Conservation (phyloP, 805 yeast genomes). For the Barnettozyma wickerhamii region DNA sequence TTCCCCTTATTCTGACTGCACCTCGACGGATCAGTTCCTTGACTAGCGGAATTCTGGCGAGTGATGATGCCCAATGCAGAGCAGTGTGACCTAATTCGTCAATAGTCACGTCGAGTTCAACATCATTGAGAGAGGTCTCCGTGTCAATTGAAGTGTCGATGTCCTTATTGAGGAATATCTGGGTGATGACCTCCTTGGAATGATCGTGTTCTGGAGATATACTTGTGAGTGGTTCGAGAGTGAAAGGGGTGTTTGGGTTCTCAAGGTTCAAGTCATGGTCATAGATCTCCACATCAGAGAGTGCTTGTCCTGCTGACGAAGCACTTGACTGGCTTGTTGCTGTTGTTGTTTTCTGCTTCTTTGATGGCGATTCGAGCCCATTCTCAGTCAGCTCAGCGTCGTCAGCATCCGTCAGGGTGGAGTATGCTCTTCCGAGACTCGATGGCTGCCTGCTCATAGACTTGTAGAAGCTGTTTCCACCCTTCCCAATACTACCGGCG, state of each 20-base stretch:
- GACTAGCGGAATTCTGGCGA: conserved; percentile 73
- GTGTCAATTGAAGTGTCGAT: conserved; percentile 27
- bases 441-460: conserved; percentile 23
- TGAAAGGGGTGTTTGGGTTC: conserved; percentile 43
- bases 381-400: conserved; percentile 16
- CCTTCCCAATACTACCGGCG: conserved; percentile 1
- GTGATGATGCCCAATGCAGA: conserved; percentile 92
- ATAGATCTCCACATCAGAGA: conserved; percentile 23
- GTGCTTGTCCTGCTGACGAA: not conserved
- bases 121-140: conserved; percentile 24
- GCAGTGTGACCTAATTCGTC: conserved; percentile 94
- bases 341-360: conserved; percentile 26
- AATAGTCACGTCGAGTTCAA: conserved; percentile 77
- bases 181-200: conserved; percentile 43
- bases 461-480: conserved; percentile 14
- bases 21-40: conserved; percentile 62
- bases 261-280: conserved; percentile 34
- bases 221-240: conserved; percentile 42
- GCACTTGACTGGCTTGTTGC: too few species aligned
- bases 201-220: conserved; percentile 31
- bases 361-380: conserved; percentile 33
- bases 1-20: conserved; percentile 68
- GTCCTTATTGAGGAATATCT: conserved; percentile 45
- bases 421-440: conserved; percentile 21
- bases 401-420: conserved; percentile 32